Evolutionary conservation across 805 yeast species (phyloP).

Genomic region (Starmerella bombi): DNA sequence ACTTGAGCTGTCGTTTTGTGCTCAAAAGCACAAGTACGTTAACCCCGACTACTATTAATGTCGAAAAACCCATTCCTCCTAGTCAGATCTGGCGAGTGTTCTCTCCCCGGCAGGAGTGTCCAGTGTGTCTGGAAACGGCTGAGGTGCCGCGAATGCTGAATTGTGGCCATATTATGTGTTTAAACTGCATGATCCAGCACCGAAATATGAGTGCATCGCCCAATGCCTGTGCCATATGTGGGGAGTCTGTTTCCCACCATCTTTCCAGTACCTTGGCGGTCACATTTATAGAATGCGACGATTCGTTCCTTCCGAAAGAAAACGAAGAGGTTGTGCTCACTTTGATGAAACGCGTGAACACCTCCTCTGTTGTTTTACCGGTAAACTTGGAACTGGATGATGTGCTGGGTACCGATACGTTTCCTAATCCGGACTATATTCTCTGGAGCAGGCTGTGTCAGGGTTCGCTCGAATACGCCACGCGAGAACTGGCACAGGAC

Average conservation of each 20-base stretch:
- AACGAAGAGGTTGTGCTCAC: constrained; percentile 19
- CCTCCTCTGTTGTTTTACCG: constrained; percentile 13
- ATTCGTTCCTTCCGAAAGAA: constrained; percentile 15
- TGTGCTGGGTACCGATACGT: constrained; percentile 7
- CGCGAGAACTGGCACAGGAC: constrained; percentile 47
- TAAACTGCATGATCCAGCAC: constrained; percentile 63
- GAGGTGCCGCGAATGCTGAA: constrained; percentile 89
- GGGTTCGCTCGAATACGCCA: constrained; percentile 44
- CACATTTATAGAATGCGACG: constrained; percentile 15
- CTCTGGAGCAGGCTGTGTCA: constrained; percentile 53
- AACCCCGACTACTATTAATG: constrained; percentile 33
- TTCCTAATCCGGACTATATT: constrained; percentile 28
- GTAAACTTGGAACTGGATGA: constrained; percentile 6
- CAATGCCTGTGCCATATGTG: constrained; percentile 20
- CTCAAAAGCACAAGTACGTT: constrained; percentile 53
- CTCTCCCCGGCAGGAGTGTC: constrained; percentile 63
- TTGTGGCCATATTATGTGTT: constrained; percentile 89
- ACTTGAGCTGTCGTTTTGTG: constrained; percentile 72
- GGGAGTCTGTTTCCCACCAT: constrained; percentile 8
- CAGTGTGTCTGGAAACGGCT: constrained; percentile 75
- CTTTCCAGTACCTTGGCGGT: constrained; percentile 14
- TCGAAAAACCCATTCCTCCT: constrained; percentile 41
- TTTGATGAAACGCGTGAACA: constrained; percentile 13
- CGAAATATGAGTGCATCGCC: constrained; percentile 33
- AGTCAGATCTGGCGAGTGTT: constrained; percentile 57